A percentile compares a stretch with the other conserved stretches of the same genome.
Evolutionary conservation across 2,329 filamentous ascomycete genomes (phyloP).

Genomic region (Fonsecaea pugnacius): DNA sequence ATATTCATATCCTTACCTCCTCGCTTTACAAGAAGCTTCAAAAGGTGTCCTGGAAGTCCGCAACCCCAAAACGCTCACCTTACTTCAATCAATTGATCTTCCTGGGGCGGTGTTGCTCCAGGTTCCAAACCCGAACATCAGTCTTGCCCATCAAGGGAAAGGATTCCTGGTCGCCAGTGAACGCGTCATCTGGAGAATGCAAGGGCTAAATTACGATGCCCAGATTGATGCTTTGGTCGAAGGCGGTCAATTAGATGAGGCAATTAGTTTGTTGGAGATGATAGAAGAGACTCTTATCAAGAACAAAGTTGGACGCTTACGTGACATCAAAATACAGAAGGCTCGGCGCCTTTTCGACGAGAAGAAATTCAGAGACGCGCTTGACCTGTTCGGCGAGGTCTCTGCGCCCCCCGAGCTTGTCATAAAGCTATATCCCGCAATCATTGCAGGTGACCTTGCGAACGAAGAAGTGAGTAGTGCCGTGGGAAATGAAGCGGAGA

Average conservation of each 20-base stretch:
- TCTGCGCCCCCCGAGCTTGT: slow-evolving; percentile 88
- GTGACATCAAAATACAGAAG: slow-evolving; percentile 89
- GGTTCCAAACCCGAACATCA: slow-evolving; percentile 89
- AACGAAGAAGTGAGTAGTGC: slow-evolving; percentile 51
- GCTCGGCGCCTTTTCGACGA: slow-evolving; percentile 81
- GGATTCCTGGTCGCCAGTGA: slow-evolving; percentile 94
- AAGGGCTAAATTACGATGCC: slow-evolving; percentile 83
- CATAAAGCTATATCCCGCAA: slow-evolving; percentile 78
- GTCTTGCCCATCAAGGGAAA: slow-evolving; percentile 93
- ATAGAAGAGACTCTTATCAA: slow-evolving; percentile 88
- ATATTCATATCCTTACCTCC: slow-evolving; percentile 94
- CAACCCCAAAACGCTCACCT: slow-evolving; percentile 87
- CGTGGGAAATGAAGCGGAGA: slow-evolving; percentile 33
- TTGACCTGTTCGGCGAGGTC: slow-evolving; percentile 90
- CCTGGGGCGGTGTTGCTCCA: slow-evolving; percentile 83
- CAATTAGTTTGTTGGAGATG: slow-evolving; percentile 84
- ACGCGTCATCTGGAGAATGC: slow-evolving; percentile 93
- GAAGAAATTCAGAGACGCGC: slow-evolving; percentile 79
- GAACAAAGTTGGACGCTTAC: slow-evolving; percentile 78
- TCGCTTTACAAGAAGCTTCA: slow-evolving; percentile 79
- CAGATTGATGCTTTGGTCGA: slow-evolving; percentile 83
- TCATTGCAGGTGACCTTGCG: slow-evolving; percentile 78
- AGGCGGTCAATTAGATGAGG: slow-evolving; percentile 79
- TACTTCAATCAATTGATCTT: slow-evolving; percentile 82
- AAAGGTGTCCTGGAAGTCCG: slow-evolving; percentile 88